Percentiles rank a stretch among this genome's conserved stretches.
Conservation (phyloP, 768 basidiomycete genomes). For the Lactarius indigo region DNA sequence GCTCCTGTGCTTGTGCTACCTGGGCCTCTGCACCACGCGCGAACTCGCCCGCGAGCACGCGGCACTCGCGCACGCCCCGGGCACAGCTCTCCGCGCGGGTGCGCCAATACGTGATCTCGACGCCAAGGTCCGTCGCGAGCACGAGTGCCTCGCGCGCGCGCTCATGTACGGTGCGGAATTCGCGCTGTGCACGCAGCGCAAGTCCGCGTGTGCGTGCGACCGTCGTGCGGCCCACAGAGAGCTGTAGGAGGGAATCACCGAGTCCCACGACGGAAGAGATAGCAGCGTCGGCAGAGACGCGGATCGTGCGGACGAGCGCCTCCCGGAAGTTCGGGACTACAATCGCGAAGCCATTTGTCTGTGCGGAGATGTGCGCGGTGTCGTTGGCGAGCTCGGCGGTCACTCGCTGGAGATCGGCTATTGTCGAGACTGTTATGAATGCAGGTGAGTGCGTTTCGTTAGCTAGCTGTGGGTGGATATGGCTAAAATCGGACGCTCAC, state of each 20-base stretch:
- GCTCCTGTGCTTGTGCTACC: background rate
- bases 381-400: background rate
- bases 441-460: background rate
- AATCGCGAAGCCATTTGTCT: background rate
- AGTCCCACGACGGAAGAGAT: background rate
- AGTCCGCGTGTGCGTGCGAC: background rate
- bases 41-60: background rate
- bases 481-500: background rate
- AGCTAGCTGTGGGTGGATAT: background rate
- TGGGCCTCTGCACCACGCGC: background rate
- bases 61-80: background rate
- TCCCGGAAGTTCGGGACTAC: background rate
- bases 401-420: background rate
- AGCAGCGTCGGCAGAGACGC: background rate
- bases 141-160: background rate
- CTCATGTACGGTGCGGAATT: background rate
- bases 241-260: background rate
- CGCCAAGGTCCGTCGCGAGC: background rate
- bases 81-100: background rate
- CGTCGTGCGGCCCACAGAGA: background rate
- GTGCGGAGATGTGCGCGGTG: background rate
- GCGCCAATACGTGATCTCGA: conserved; percentile 1
- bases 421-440: background rate
- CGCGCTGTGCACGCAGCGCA: background rate
- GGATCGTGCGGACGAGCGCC: background rate